A percentile compares a stretch with the other conserved stretches of the same genome.
Evolutionary conservation across 441 rosid genomes (phyloP).

Genomic region (Isatis lusitanica): DNA sequence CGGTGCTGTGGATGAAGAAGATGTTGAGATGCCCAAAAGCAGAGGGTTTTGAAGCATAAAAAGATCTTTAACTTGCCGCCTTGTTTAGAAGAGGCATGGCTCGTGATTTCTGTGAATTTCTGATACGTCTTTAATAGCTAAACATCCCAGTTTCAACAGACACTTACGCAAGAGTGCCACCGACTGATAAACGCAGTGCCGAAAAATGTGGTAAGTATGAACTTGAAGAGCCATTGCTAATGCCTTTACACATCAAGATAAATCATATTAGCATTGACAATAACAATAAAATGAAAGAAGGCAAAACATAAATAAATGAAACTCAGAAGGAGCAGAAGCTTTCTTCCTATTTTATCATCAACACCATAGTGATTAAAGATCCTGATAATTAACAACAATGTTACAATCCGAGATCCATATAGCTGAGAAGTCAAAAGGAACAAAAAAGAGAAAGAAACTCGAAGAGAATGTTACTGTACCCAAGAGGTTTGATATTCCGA

Average conservation of each 20-base stretch:
- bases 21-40: too few species aligned
- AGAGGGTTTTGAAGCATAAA: too few species aligned
- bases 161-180: slow-evolving; percentile 88
- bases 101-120: too few species aligned
- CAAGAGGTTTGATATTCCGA: slow-evolving; percentile 75
- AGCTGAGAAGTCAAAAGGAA: not conserved
- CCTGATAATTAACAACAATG: slow-evolving; percentile 46
- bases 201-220: slow-evolving; percentile 43
- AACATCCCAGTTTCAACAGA: not conserved
- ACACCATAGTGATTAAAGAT: slow-evolving; percentile 72
- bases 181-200: slow-evolving; percentile 72
- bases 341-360: slow-evolving; percentile 96
- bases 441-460: not conserved
- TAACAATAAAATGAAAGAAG: not conserved
- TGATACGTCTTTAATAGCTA: too few species aligned
- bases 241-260: slow-evolving; percentile 51
- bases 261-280: not conserved
- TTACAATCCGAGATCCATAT: slow-evolving; percentile 10
- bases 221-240: slow-evolving; percentile 80
- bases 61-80: too few species aligned
- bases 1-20: too few species aligned
- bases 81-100: too few species aligned
- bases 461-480: slow-evolving; percentile 42
- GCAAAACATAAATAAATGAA: slow-evolving; percentile 37
- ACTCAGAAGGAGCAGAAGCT: slow-evolving; percentile 82